phyloP scores from a whole-genome alignment of 257 asterid species.

The Lavandula angustifolia region DNA sequence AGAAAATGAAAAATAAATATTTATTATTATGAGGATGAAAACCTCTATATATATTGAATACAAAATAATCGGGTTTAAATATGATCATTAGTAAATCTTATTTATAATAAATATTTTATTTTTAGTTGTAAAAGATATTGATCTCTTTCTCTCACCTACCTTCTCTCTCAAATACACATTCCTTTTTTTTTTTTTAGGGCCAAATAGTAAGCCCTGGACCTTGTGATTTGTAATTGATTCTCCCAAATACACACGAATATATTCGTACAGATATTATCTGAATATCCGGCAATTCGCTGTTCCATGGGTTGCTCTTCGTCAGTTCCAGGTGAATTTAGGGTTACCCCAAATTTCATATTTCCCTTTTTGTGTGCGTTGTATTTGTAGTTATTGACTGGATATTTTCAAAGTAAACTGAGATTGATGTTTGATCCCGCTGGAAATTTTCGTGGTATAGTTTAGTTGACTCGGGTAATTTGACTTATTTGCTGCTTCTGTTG shows the following conservation, averaged over 20 bases:
- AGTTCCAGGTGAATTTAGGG: conserved; percentile 63
- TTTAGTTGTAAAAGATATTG: too few species aligned
- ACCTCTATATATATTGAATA: too few species aligned
- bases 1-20: too few species aligned
- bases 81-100: too few species aligned
- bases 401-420: neutral
- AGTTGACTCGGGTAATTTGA: conserved; percentile 2
- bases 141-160: neutral
- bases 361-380: neutral
- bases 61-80: too few species aligned
- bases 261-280: conserved; percentile 18
- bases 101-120: too few species aligned
- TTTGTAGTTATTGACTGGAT: conserved; percentile 4
- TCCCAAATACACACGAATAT: neutral
- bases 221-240: conserved; percentile 7
- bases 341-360: conserved; percentile 15
- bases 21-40: too few species aligned
- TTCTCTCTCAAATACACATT: conserved; percentile 17
- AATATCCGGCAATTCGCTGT: conserved; percentile 24
- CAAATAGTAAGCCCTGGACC: neutral
- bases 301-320: conserved; percentile 85
- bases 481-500: conserved; percentile 16
- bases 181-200: neutral
- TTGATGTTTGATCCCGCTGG: conserved; percentile 18
- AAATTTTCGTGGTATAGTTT: conserved; percentile 3